Evolutionary conservation across 331 rosid genomes (phyloP).

Genomic region (Pyrus hybrid): DNA sequence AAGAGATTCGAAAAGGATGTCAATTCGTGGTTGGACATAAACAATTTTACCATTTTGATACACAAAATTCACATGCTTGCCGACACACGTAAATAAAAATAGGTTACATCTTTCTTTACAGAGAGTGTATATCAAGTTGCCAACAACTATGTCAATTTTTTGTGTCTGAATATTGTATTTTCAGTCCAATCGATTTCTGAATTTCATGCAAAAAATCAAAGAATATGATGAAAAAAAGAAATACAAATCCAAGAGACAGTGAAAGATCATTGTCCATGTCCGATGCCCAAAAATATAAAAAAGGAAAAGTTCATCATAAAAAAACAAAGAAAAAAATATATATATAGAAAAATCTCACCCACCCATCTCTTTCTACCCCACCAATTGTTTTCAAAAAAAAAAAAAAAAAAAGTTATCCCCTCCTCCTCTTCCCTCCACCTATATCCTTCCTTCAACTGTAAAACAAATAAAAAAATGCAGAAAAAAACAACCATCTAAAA

Average conservation of each 20-base stretch:
- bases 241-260: slow-evolving; percentile 13
- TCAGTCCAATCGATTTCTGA: slow-evolving; percentile 9
- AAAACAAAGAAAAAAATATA: neutral
- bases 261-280: slow-evolving; percentile 26
- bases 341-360: slow-evolving; percentile 24
- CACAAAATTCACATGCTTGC: too few relatives aligned
- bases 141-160: too few relatives aligned
- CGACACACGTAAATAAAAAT: too few relatives aligned
- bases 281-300: slow-evolving; percentile 17
- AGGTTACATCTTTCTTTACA: neutral
- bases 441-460: slow-evolving; percentile 21
- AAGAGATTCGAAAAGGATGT: too few relatives aligned
- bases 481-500: slow-evolving; percentile 40
- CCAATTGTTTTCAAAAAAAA: neutral
- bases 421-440: slow-evolving; percentile 35
- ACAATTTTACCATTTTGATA: too few relatives aligned
- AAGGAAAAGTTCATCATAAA: slow-evolving; percentile 21
- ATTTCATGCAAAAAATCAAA: neutral
- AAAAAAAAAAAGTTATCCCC: slow-evolving; percentile 16
- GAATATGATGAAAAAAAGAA: neutral
- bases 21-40: too few relatives aligned
- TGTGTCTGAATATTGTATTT: neutral
- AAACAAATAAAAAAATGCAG: slow-evolving; percentile 44
- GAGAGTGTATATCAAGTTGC: neutral
- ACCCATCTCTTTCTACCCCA: neutral